Base-by-base conservation (phyloP, 805 yeast genomes). In the Candida vartiovaarae region DNA sequence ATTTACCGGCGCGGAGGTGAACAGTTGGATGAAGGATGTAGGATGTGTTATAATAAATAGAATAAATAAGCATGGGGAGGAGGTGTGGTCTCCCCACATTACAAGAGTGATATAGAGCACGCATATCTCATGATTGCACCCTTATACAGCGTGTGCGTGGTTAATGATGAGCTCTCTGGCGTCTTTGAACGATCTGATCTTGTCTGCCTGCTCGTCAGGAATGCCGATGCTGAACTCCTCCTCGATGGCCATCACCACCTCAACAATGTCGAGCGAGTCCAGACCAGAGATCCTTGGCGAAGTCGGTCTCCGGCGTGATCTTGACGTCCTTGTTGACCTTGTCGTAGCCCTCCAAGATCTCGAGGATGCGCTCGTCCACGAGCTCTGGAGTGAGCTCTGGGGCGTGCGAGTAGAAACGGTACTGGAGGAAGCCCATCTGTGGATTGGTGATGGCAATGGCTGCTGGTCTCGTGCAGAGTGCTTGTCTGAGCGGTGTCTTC, bases 131-230 rank as follows among this genome's bases (percentile, higher is more conserved):
- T 15, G 20, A 15, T 15, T 8, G 15, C 32, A 15, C 23, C 23
- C n/a, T 35, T 15, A 57, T 35, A 50, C 51, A 37, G 61, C 55
- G 30, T 53, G 31, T 38, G 56, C 56, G 32, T 54, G 45, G 36
- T 44, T 50, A 23, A 44, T 70, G 55, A 88, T 84, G 69, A 84
- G 82, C 56, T 85, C 82, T 53, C 85, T 74, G 45, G 95, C 95
- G 68, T 87, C 91, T 54, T 84, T 83, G 50, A 88, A 87, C 39
- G 95, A 84, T 68, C 81, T 83, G 66, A 88, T 82, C 62, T 81
- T 84, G 61, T 88, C 95, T 43, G 95, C 88, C 56, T 83, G 82
- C 60, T 82, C 78, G 68, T 85, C 95, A 32, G 91, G 85, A 59
- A 83, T 82, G 34, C 76, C 80, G 61, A 76, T 68, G 54, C 74